phyloP scores from a whole-genome alignment of 2,329 filamentous ascomycete species.

The Pseudocercospora vitis region DNA sequence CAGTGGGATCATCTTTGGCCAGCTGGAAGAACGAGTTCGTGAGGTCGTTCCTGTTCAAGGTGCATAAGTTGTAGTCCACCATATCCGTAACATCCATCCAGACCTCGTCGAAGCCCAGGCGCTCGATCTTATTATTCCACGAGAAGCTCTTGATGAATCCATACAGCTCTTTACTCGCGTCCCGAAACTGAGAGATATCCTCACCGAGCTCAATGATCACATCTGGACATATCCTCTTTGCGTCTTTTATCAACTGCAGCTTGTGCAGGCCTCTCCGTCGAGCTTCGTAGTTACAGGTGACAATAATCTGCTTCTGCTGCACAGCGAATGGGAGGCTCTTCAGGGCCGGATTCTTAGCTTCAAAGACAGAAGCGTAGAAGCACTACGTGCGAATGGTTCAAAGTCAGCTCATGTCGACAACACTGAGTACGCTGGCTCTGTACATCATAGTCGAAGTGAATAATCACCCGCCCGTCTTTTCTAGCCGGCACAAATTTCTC shows the following conservation, averaged over 20 bases:
- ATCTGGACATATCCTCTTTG: constrained; percentile 76
- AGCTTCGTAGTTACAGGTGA: constrained; percentile 93
- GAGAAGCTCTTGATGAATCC: constrained; percentile 69
- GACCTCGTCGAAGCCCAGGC: constrained; percentile 84
- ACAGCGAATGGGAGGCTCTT: constrained; percentile 75
- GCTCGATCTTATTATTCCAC: constrained; percentile 77
- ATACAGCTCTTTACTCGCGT: constrained; percentile 81
- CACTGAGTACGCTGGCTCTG: no score
- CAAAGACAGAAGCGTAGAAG: constrained; percentile 91
- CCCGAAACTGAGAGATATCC: constrained; percentile 78
- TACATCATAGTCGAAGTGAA: constrained; percentile 88
- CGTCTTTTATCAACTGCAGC: constrained; percentile 80
- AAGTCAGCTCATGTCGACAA: no score
- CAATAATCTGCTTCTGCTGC: constrained; percentile 85
- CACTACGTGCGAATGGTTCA: no score
- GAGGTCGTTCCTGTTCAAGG: constrained; percentile 68
- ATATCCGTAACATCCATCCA: constrained; percentile 84
- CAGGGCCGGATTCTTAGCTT: constrained; percentile 73
- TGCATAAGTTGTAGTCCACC: constrained; percentile 73
- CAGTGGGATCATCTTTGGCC: constrained; percentile 68
- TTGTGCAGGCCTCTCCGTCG: constrained; percentile 70
- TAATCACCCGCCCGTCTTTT: constrained; percentile 67
- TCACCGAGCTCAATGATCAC: constrained; percentile 84
- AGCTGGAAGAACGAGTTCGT: constrained; percentile 76
- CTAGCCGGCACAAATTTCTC: constrained; percentile 36